Base-by-base conservation (phyloP, 306 rosid genomes). In the Lathyrus aphaca region DNA sequence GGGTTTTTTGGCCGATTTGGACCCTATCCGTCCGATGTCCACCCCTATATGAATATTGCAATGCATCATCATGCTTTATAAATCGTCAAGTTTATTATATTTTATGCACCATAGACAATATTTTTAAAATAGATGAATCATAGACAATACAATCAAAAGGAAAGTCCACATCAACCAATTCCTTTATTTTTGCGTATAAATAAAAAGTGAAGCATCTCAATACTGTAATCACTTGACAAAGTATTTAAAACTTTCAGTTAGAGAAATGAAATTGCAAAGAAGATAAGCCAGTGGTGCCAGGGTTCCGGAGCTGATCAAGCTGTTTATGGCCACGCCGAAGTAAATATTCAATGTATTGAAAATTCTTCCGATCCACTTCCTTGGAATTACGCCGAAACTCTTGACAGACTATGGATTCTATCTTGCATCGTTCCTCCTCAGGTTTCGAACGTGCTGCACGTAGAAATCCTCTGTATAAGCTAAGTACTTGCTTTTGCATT, bases 401-500 rank as follows among this genome's bases (percentile, higher is more conserved):
- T 38, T 40, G 50, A 16, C 89, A 80, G 10, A 93, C 88, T 15
- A 86, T 5, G 0, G 87, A 79, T 56, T 93, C 94, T 18, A 93
- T 86, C 61, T 63, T 76, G 8, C n/a, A 73, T 1, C 94, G 70
- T 65, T 93, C 97, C 60, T 81, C 86, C 3, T 58, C 37, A 0
- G 89, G 78, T 75, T 90, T 93, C 18, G 83, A 76, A 4, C 96
- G 94, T 1, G 98, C 89, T 3, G 86, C 85, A 44, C 96, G 86
- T 12, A 93, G 76, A 85, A 93, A 93, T 13, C 84, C 87, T 81
- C 96, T 82, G 83, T 88, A 90, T 27, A 90, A 68, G 42, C 90
- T 64, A 14, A 93, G 94, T 3, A 93, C 96, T 84, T 90, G 97
- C 46, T 77, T 93, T 69, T 93, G 98, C 92, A 93, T 77, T 37